A percentile compares a stretch with the other conserved stretches of the same genome.
phyloP scores from a whole-genome alignment of 1,139 yeast genomes.

The Magnusiomyces paraingens region DNA sequence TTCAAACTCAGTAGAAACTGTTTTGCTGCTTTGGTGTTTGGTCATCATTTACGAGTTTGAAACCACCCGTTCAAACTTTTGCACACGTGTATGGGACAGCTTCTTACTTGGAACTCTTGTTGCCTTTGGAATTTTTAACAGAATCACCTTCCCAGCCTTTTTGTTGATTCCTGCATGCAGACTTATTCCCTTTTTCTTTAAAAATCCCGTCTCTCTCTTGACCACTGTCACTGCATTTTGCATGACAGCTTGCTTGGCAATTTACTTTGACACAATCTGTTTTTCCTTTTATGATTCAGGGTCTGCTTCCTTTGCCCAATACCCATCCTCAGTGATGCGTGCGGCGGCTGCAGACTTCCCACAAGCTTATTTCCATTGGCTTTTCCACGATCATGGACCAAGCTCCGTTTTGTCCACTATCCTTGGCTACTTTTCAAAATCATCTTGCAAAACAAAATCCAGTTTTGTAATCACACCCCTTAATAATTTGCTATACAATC shows the following conservation, averaged over 20 bases:
- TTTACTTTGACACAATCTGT: slow-evolving; percentile 48
- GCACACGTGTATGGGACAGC: slow-evolving; percentile 30
- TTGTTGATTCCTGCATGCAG: slow-evolving; percentile 48
- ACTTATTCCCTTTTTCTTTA: slow-evolving; percentile 25
- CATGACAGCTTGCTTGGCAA: slow-evolving; percentile 36
- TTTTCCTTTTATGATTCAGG: slow-evolving; percentile 20
- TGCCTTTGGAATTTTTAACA: slow-evolving; percentile 69
- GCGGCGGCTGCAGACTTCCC: not conserved
- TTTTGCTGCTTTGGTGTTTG: slow-evolving; percentile 52
- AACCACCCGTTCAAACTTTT: slow-evolving; percentile 20
- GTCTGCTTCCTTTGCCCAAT: not conserved
- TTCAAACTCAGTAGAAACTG: slow-evolving; percentile 80
- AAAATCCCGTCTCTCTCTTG: slow-evolving; percentile 25
- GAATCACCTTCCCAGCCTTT: slow-evolving; percentile 79
- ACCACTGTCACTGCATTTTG: slow-evolving; percentile 24
- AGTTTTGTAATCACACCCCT: slow-evolving; percentile 58
- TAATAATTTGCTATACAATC: slow-evolving; percentile 70
- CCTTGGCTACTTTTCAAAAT: not conserved
- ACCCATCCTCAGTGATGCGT: not conserved
- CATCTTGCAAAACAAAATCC: slow-evolving; percentile 12
- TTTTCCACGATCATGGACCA: not conserved
- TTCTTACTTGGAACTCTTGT: slow-evolving; percentile 47
- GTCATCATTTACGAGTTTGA: slow-evolving; percentile 36
- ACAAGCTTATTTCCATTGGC: not conserved
- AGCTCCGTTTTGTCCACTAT: not conserved